A percentile compares a stretch with the other conserved stretches of the same genome.
phyloP scores from a whole-genome alignment of 495 filamentous ascomycete species.

The Jackrogersella minutella region DNA sequence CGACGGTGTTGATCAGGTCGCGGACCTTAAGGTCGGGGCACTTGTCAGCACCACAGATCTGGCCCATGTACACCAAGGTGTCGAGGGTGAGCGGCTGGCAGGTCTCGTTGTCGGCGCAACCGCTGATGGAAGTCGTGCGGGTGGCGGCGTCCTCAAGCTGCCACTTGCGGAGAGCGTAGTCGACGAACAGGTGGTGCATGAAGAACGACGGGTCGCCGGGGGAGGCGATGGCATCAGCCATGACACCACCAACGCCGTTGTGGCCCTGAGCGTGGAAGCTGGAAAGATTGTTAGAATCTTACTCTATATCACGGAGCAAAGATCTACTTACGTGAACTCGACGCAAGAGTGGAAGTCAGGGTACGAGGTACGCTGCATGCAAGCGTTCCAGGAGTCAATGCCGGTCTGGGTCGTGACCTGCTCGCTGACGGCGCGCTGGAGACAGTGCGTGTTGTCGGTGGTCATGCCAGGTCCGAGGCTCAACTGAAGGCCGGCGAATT shows the following conservation, averaged over 20 bases:
- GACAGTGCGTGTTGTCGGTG: conserved; percentile 44
- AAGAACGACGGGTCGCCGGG: conserved; percentile 71
- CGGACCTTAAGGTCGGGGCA: conserved; percentile 47
- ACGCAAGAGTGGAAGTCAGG: conserved; percentile 46
- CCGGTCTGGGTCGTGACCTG: conserved; percentile 40
- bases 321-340: conserved; percentile 44
- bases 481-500: conserved; percentile 43
- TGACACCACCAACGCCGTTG: conserved; percentile 58
- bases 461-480: conserved; percentile 48
- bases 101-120: conserved; percentile 41
- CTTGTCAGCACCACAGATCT: conserved; percentile 50
- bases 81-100: conserved; percentile 45
- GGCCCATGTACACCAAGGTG: conserved; percentile 49
- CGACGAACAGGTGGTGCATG: conserved; percentile 70
- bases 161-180: conserved; percentile 72
- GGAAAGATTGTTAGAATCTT: background rate
- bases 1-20: conserved; percentile 45
- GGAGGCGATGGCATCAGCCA: conserved; percentile 60
- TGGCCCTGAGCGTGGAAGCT: conserved; percentile 45
- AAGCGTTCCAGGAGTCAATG: conserved; percentile 39
- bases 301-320: background rate
- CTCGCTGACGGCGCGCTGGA: conserved; percentile 48
- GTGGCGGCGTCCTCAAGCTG: conserved; percentile 49
- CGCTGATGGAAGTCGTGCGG: conserved; percentile 40
- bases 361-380: conserved; percentile 42